Evolutionary conservation across 2,329 filamentous ascomycete species (phyloP), one percentile per base, ranked within the genome.

Genomic region (Ophiostoma sp.): DNA sequence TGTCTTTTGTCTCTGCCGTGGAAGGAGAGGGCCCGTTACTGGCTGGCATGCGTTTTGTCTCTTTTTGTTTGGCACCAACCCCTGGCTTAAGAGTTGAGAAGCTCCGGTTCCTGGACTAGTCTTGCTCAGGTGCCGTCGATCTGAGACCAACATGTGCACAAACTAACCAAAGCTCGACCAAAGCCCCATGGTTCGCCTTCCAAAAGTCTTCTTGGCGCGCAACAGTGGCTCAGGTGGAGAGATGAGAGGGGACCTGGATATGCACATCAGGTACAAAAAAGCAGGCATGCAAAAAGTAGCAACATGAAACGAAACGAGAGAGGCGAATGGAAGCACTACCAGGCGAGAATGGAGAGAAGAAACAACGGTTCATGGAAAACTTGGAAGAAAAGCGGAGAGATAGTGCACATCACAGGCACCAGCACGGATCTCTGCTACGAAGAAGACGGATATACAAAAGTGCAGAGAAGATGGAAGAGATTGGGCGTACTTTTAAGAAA

Each of bases 331-430:
- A 45, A 2, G 64, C 42, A 50, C 42, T n/a, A 42, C 64, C 17
- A n/a, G 28, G 22, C 42, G 28, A 50, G 22, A 33, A 50, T 48
- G 63, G 42, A 33, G 42, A 50, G 22, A 48, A 8, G 5, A 19
- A 48, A 19, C 22, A 22, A 66, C 63, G 63, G 22, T 48, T 5
- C 39, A 39, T 11, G 12, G 19, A 69, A 69, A 69, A 69, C 66
- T 52, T 69, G 66, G 45, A 39, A 55, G 66, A 69, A 36, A 69
- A 55, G 66, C 45, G 66, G 66, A 69, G 66, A 69, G 25, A 12
- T 11, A 36, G 17, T 4, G 45, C 31, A 33, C 66, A 69, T 69
- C 45, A n/a, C 17, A 45, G 45, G 6, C 28, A 42, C 36, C 64
- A 19, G 22, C 33, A 39, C 31, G 17, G 25, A 59, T 59, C 22